A percentile compares a stretch with the other conserved stretches of the same genome.
Conservation (phyloP, 1,284 basidiomycete genomes). For the Thecaphora thlaspeos region DNA sequence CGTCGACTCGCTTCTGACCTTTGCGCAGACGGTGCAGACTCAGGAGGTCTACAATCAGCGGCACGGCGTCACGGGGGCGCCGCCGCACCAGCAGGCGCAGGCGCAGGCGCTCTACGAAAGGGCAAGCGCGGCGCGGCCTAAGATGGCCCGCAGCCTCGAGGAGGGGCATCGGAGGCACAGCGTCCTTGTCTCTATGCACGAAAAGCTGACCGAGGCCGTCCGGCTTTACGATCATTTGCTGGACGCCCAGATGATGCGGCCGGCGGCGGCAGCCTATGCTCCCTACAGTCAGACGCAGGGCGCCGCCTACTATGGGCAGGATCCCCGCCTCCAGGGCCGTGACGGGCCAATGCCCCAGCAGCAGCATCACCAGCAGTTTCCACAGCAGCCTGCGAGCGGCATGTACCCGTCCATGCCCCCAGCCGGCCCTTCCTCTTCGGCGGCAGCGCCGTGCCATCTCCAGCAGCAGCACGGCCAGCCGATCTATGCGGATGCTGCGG, state of each 20-base stretch:
- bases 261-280: constrained; percentile 4
- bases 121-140: constrained; percentile 76
- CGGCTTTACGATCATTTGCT: constrained; percentile 83
- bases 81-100: constrained; percentile 25
- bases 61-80: constrained; percentile 19
- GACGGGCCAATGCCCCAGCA: too few relatives aligned
- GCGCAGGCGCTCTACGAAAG: constrained; percentile 72
- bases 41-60: constrained; percentile 38
- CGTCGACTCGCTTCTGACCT: constrained; percentile 52
- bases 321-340: background rate
- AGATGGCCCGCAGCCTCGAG: constrained; percentile 78
- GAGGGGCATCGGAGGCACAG: constrained; percentile 84
- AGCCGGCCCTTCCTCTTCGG: background rate
- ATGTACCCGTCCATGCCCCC: background rate
- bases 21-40: constrained; percentile 45
- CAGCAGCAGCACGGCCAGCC: constrained; percentile 1
- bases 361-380: too few relatives aligned
- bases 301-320: constrained; percentile 1
- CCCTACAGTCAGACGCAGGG: constrained; percentile 6
- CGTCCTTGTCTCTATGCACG: constrained; percentile 86
- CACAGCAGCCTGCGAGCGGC: background rate
- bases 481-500: constrained; percentile 4
- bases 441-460: background rate
- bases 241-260: constrained; percentile 70
- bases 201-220: constrained; percentile 85